Base-by-base conservation (phyloP, 2,329 filamentous ascomycete species). In the Coniochaeta hoffmannii region DNA sequence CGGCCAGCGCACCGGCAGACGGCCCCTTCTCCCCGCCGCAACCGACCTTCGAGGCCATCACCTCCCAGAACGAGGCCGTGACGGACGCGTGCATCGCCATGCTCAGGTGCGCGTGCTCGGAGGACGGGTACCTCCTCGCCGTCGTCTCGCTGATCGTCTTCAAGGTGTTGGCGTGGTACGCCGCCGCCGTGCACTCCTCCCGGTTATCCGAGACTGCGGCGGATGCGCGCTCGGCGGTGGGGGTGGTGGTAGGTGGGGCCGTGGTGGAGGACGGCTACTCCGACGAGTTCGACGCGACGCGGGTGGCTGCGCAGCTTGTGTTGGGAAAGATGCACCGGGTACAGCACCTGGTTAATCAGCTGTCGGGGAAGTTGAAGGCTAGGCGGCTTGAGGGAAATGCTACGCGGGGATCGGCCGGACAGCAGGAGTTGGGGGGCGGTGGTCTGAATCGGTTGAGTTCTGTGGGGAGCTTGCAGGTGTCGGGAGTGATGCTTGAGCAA, bases 291-390 rank as follows among this genome's bases (percentile, higher is more conserved):
- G 60, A 62, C 41, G 51, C 50, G 2, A 58, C 50, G 10, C 61
- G 66, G 22, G 63, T 66, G 60, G 61, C 63, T 1, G 64, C 65
- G n/a, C 69, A 71, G 61, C 59, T 68, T 11, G 63, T 72, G 15
- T 64, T 73, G 17, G 61, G 64, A 44, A 67, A 73, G 55, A 60
- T 73, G 36, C 66, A 72, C 57, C 66, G 65, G 34, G 68, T 67
- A 8, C 68, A 68, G 57, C 56, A 61, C 12, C 56, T 71, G 4
- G 59, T 71, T 1, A 66, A 66, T 50, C 32, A 53, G 31, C 54
- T 62, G 22, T 54, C 56, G 1, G 51, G 56, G 44, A 55, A 67
- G 22, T 64, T 68, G 19, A 57, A 56, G 55, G 44, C 17, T 19
- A 22, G 28, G 44, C 8, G 31, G 44, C 2, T 53, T 53, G 49